These are phyloP conservation scores for Suillus subaureus DNA, from an alignment of 768 basidiomycete genomes.

Conservation along the genomic window DNA sequence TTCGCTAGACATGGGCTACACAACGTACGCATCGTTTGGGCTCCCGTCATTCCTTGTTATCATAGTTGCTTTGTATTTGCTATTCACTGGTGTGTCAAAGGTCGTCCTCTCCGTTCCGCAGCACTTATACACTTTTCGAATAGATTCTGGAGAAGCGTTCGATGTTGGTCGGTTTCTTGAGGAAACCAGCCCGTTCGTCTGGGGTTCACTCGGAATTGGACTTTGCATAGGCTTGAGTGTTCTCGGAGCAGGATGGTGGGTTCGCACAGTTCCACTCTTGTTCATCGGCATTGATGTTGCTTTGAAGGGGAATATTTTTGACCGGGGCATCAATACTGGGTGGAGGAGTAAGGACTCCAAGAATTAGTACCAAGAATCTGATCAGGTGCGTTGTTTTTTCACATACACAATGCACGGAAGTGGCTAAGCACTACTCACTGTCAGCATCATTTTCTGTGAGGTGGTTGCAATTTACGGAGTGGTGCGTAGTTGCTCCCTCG, in stretches of 20 bases:
- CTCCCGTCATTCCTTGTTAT: constrained; percentile 64
- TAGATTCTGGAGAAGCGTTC: constrained; percentile 89
- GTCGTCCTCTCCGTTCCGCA: background rate
- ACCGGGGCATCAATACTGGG: constrained; percentile 97
- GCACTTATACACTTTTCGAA: constrained; percentile 11
- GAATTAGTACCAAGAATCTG: constrained; percentile 96
- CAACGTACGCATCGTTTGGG: constrained; percentile 64
- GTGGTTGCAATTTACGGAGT: constrained; percentile 99
- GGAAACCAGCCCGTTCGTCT: constrained; percentile 91
- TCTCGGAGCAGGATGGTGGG: constrained; percentile 93
- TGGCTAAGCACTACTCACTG: background rate
- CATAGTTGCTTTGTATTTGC: constrained; percentile 79
- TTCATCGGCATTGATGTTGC: constrained; percentile 3
- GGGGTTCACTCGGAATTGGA: constrained; percentile 89
- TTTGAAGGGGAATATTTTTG: constrained; percentile 90
- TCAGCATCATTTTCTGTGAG: constrained; percentile 98
- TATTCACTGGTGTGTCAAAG: constrained; percentile 76
- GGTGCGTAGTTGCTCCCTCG: constrained; percentile 46
- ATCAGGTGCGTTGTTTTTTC: constrained; percentile 69
- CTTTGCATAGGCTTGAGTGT: constrained; percentile 94
- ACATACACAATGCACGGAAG: background rate
- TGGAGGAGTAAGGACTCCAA: constrained; percentile 90
- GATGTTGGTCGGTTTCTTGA: constrained; percentile 93
- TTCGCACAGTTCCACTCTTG: constrained; percentile 7
- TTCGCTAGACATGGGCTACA: constrained; percentile 28